These are phyloP conservation scores for Mallotus repandus DNA, from an alignment of 441 rosid genomes.

Conservation along the genomic window DNA sequence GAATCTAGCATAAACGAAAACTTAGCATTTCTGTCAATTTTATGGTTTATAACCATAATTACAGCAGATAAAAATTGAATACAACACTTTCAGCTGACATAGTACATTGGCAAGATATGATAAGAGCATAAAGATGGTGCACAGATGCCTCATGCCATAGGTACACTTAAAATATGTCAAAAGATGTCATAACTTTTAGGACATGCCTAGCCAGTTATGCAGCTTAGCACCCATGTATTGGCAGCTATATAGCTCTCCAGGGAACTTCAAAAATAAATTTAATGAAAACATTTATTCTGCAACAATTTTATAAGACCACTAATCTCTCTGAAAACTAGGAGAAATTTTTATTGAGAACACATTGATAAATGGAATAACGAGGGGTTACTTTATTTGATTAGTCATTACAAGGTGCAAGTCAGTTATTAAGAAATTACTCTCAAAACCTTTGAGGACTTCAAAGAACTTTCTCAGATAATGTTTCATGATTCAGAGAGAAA, in stretches of 20 bases:
- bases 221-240: not conserved
- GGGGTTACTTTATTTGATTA: not conserved
- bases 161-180: not conserved
- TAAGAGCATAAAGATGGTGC: not conserved
- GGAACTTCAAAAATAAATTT: not conserved
- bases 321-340: not conserved
- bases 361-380: not conserved
- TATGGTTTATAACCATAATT: not conserved
- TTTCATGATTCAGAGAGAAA: not conserved
- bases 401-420: conserved; percentile 2
- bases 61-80: not conserved
- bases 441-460: not conserved
- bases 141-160: not conserved
- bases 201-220: not conserved
- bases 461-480: not conserved
- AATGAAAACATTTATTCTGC: no score
- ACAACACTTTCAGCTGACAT: not conserved
- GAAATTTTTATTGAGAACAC: not conserved
- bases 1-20: not conserved
- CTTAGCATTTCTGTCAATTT: not conserved
- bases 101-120: not conserved
- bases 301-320: not conserved
- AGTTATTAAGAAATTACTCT: not conserved
- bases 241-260: not conserved
- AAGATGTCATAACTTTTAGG: not conserved